Evolutionary conservation across 805 yeast species (phyloP).

Genomic region (Wickerhamiella spandovensis): DNA sequence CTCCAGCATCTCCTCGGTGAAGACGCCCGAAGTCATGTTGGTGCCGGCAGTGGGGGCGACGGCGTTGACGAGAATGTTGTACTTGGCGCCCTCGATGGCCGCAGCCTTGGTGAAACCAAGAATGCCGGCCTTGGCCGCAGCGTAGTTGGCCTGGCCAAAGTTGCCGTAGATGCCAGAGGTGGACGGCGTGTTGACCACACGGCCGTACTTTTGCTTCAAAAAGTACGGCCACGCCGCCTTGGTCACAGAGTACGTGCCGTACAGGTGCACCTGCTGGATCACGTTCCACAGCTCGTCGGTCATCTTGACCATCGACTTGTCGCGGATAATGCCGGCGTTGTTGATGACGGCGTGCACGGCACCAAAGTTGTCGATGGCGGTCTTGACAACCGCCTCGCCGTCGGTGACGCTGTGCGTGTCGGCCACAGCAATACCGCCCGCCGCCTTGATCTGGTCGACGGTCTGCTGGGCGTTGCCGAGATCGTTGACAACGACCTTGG

Average conservation of each 20-base stretch:
- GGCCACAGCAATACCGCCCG: constrained; percentile 72
- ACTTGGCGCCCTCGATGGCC: constrained; percentile 81
- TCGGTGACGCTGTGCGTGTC: constrained; percentile 77
- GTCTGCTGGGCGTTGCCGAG: constrained; percentile 58
- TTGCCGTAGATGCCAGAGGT: constrained; percentile 96
- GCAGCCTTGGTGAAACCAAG: constrained; percentile 73
- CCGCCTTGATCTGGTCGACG: constrained; percentile 57
- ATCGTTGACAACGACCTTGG: constrained; percentile 89
- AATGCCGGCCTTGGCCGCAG: constrained; percentile 85
- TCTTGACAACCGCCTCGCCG: constrained; percentile 60
- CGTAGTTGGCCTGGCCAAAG: constrained; percentile 94
- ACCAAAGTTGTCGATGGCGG: constrained; percentile 67
- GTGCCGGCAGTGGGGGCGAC: constrained; percentile 98
- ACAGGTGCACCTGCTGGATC: constrained; percentile 68
- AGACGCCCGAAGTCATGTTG: constrained; percentile 85
- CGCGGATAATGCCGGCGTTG: constrained; percentile 92
- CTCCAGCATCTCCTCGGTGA: constrained; percentile 66
- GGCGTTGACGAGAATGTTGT: constrained; percentile 60
- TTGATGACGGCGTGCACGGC: constrained; percentile 74
- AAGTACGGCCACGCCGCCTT: constrained; percentile 91
- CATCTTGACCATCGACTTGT: constrained; percentile 77
- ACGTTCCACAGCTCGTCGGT: constrained; percentile 69
- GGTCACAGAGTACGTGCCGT: constrained; percentile 68
- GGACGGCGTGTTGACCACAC: constrained; percentile 77
- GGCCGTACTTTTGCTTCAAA: constrained; percentile 62